Conservation (phyloP, 768 basidiomycete species). For the Holtermanniella nyarrowii region DNA sequence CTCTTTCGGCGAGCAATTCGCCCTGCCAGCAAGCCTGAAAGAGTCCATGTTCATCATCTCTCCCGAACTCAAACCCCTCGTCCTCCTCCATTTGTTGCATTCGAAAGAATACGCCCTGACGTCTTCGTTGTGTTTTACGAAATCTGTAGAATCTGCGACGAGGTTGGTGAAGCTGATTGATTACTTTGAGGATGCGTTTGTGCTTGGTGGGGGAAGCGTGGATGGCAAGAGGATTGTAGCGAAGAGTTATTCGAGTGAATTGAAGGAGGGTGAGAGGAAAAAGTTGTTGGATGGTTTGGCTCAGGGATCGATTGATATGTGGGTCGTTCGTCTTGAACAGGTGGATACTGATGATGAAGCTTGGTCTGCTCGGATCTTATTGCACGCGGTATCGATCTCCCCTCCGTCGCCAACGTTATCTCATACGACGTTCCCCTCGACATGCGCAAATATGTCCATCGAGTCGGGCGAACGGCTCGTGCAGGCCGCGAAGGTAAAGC, state of each 20-base stretch:
- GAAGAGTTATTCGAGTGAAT: conserved; percentile 78
- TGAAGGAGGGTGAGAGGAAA: conserved; percentile 62
- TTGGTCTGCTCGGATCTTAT: conserved; percentile 94
- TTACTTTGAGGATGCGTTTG: conserved; percentile 58
- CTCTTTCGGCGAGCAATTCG: conserved; percentile 39
- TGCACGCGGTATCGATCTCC: conserved; percentile 90
- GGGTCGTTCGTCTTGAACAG: conserved; percentile 28
- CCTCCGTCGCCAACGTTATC: conserved; percentile 81
- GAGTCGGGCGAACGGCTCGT: conserved; percentile 89
- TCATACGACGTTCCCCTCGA: conserved; percentile 96
- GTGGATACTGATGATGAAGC: conserved; percentile 43
- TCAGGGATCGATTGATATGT: conserved; percentile 73
- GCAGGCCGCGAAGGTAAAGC: conserved; percentile 81
- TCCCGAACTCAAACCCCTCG: conserved; percentile 70
- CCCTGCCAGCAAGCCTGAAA: conserved; percentile 72
- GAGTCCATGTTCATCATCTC: conserved; percentile 80
- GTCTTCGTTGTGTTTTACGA: conserved; percentile 88
- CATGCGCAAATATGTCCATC: conserved; percentile 95
- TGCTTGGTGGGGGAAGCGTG: conserved; percentile 9
- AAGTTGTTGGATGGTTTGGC: conserved; percentile 69
- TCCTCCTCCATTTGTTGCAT: conserved; percentile 78
- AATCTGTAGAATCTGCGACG: conserved; percentile 79
- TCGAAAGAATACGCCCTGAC: conserved; percentile 45
- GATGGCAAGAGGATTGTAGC: conserved; percentile 42
- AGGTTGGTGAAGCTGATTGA: conserved; percentile 72